phyloP scores from a whole-genome alignment of 345 rosid species.

The Lepidium didymum region DNA sequence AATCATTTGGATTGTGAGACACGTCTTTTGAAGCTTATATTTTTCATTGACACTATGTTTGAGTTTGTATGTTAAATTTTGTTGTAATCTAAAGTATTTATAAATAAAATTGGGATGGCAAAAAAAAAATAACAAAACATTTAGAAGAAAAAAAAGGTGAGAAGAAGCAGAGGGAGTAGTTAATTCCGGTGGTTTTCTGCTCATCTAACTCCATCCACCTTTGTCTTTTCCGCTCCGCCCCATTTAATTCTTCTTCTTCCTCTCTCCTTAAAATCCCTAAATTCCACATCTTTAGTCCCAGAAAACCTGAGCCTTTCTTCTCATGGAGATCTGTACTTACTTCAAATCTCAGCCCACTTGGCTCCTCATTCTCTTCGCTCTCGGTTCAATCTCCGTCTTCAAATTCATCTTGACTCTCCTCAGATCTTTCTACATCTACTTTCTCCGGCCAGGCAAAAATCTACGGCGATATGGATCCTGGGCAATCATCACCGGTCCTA shows the following conservation, averaged over 20 bases:
- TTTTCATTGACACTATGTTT: too few relatives aligned
- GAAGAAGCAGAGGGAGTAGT: conserved; percentile 21
- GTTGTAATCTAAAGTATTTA: too few relatives aligned
- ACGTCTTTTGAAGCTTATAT: too few relatives aligned
- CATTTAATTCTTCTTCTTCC: not conserved
- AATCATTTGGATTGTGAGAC: too few relatives aligned
- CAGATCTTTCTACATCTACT: conserved; percentile 68
- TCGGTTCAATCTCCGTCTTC: conserved; percentile 55
- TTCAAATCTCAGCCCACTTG: conserved; percentile 68
- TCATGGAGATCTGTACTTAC: conserved; percentile 50
- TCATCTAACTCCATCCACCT: conserved; percentile 51
- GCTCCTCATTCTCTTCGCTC: conserved; percentile 41
- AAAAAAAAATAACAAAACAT: not conserved
- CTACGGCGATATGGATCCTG: conserved; percentile 89
- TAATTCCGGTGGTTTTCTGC: conserved; percentile 58
- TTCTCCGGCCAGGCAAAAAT: conserved; percentile 78
- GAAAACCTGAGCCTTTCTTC: not conserved
- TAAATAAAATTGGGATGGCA: too few relatives aligned
- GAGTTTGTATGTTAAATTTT: too few relatives aligned
- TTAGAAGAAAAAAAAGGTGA: not conserved
- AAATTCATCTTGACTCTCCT: conserved; percentile 37
- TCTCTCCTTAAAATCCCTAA: conserved; percentile 5
- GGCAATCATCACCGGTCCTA: conserved; percentile 91
- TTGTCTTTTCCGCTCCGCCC: conserved; percentile 1
- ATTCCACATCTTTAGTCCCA: not conserved